These are phyloP conservation scores for Aspergillus brunneoviolaceus DNA, from an alignment of 2,329 filamentous ascomycete species.

Conservation along the genomic window DNA sequence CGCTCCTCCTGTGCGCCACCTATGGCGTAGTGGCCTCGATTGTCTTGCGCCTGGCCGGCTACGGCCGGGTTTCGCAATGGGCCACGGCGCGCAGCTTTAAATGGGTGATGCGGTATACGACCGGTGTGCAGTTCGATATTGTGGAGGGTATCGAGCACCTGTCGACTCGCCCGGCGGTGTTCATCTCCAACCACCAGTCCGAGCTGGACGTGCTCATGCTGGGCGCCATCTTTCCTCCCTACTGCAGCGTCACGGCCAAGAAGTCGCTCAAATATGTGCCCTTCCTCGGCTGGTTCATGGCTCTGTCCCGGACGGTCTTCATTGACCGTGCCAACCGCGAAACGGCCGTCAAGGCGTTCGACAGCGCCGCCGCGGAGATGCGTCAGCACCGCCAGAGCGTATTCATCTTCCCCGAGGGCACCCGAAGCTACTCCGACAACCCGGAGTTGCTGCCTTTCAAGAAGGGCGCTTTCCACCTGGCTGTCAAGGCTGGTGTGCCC, in stretches of 20 bases:
- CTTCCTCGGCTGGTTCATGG: constrained; percentile 93
- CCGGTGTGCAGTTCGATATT: constrained; percentile 73
- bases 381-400: constrained; percentile 62
- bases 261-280: constrained; percentile 74
- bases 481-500: constrained; percentile 88
- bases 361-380: constrained; percentile 79
- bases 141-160: constrained; percentile 68
- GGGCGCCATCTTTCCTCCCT: constrained; percentile 81
- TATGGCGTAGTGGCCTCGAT: constrained; percentile 78
- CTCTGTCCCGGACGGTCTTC: constrained; percentile 84
- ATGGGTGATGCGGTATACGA: constrained; percentile 69
- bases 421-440: constrained; percentile 80
- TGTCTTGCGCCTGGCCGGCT: constrained; percentile 67
- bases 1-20: constrained; percentile 52
- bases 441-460: constrained; percentile 91
- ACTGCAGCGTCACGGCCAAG: constrained; percentile 93
- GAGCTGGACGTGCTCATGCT: constrained; percentile 94
- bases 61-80: constrained; percentile 81
- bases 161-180: constrained; percentile 75
- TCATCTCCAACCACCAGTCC: constrained; percentile 93
- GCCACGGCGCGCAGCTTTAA: constrained; percentile 76
- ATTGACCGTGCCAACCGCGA: constrained; percentile 86
- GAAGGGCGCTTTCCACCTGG: constrained; percentile 96
- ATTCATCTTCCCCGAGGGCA: constrained; percentile 71
- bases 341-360: constrained; percentile 81